Evolutionary conservation across 495 filamentous ascomycete species (phyloP).

Genomic region (Pseudomonodictys pantanalensis): DNA sequence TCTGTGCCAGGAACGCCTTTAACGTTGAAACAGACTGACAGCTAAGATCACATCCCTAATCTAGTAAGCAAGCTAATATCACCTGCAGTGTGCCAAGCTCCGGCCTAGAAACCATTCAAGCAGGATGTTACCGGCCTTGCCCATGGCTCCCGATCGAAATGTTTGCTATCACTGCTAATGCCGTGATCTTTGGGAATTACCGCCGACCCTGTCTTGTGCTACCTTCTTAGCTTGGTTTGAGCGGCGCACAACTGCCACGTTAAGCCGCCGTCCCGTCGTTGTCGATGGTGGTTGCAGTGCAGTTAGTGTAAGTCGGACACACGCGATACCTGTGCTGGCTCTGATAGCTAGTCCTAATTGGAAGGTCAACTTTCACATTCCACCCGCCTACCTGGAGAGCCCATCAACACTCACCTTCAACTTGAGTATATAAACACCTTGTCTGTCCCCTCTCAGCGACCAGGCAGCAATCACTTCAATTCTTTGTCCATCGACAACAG

Average conservation of each 20-base stretch:
- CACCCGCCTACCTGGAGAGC: background rate
- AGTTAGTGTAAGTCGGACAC: slow-evolving; percentile 9
- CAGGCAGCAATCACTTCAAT: slow-evolving; percentile 14
- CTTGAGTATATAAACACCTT: slow-evolving; percentile 27
- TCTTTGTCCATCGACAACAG: slow-evolving; percentile 6
- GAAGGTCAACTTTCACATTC: slow-evolving; percentile 13
- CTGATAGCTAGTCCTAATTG: slow-evolving; percentile 16
- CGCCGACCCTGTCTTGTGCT: slow-evolving; percentile 8
- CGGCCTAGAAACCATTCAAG: background rate
- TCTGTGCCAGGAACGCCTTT: background rate
- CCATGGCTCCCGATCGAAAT: slow-evolving; percentile 1
- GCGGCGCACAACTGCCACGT: slow-evolving; percentile 21
- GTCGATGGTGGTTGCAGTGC: background rate
- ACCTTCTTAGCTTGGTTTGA: slow-evolving; percentile 19
- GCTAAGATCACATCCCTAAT: slow-evolving; percentile 19
- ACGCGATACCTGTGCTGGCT: slow-evolving; percentile 4
- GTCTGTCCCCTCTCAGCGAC: background rate
- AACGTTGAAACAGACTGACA: slow-evolving; percentile 1
- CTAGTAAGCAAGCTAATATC: slow-evolving; percentile 23
- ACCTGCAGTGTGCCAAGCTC: slow-evolving; percentile 12
- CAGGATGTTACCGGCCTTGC: background rate
- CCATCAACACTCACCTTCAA: background rate
- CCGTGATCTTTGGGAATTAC: slow-evolving; percentile 5
- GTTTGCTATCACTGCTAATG: slow-evolving; percentile 19
- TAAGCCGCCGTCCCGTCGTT: slow-evolving; percentile 3